Percentiles rank a stretch among this genome's conserved stretches.
Conservation (phyloP, 1,284 basidiomycete genomes). For the Malassezia cuniculi region DNA sequence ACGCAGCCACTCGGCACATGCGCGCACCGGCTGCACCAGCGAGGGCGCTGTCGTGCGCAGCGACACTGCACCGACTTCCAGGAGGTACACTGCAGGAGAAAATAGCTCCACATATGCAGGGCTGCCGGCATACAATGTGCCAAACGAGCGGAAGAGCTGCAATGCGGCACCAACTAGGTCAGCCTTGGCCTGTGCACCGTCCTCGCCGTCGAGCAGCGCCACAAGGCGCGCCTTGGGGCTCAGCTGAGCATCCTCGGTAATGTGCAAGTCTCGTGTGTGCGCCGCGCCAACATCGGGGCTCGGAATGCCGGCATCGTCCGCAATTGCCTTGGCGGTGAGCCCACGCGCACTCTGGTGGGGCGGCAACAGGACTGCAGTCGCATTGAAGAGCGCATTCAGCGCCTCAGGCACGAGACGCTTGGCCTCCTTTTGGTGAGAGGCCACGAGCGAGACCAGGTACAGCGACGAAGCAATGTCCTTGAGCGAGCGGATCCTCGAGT, state of each 20-base stretch:
- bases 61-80: constrained; percentile 7
- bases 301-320: constrained; percentile 35
- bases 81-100: constrained; percentile 20
- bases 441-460: constrained; percentile 71
- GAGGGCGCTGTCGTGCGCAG: constrained; percentile 13
- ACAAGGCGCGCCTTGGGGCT: constrained; percentile 2
- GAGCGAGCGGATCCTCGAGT: constrained; percentile 64
- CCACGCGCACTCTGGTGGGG: too few relatives aligned
- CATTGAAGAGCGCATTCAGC: constrained; percentile 64
- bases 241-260: constrained; percentile 2
- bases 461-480: constrained; percentile 70
- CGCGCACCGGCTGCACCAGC: too few relatives aligned
- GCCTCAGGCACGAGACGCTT: constrained; percentile 82
- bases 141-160: constrained; percentile 20
- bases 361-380: constrained; percentile 59
- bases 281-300: constrained; percentile 29
- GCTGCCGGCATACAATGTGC: constrained; percentile 30
- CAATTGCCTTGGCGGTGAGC: constrained; percentile 21
- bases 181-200: constrained; percentile 2
- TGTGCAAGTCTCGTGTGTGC: constrained; percentile 14
- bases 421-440: constrained; percentile 62
- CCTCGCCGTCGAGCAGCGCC: constrained; percentile 3
- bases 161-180: constrained; percentile 21
- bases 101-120: constrained; percentile 37
- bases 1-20: constrained; percentile 48